These are phyloP conservation scores for Flaveria brownii DNA, from an alignment of 129 eudicot genomes.

Conservation along the genomic window DNA sequence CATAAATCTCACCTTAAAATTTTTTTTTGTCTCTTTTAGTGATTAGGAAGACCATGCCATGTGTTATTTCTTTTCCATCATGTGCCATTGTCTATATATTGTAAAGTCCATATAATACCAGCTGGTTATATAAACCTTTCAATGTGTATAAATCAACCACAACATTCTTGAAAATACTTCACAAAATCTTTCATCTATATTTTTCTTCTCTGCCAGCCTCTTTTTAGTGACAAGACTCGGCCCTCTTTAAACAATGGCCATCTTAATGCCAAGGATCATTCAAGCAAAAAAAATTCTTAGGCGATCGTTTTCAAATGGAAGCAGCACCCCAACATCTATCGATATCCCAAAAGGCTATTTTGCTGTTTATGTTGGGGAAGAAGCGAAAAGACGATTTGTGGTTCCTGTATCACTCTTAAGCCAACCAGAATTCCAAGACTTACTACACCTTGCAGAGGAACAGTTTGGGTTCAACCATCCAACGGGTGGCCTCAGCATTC, in stretches of 20 bases:
- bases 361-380: not conserved
- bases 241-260: not conserved
- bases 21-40: not conserved
- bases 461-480: not conserved
- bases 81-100: not conserved
- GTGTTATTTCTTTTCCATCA: not conserved
- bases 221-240: too few species aligned
- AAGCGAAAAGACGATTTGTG: not conserved
- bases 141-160: not conserved
- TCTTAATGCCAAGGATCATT: not conserved
- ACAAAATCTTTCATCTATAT: too few species aligned
- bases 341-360: not conserved
- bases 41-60: slow-evolving; percentile 1
- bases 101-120: not conserved
- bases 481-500: slow-evolving; percentile 7
- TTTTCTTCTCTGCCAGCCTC: too few species aligned
- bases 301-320: slow-evolving; percentile 1
- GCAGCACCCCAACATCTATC: not conserved
- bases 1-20: not conserved
- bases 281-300: not conserved
- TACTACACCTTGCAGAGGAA: not conserved
- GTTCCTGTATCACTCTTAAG: not conserved
- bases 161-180: too few species aligned
- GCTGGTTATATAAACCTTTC: not conserved
- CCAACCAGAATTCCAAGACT: not conserved